Evolutionary conservation across 495 filamentous ascomycete species (phyloP).

Genomic region (Lepidopterella palustris): DNA sequence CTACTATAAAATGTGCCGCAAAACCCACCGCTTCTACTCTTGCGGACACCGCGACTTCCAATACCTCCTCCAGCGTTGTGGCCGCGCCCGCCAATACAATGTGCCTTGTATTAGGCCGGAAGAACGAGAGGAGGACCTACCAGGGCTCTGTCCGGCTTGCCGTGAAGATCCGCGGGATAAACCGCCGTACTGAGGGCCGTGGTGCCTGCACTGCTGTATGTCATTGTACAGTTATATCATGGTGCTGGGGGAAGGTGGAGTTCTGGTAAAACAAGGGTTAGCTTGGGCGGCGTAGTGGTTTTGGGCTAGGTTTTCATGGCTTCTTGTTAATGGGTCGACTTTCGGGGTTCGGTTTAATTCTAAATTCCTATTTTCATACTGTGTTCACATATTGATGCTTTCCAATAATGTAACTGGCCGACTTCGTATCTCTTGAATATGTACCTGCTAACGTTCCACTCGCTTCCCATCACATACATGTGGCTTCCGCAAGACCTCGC

Average conservation of each 20-base stretch:
- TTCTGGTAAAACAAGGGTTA: background rate
- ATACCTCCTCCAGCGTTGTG: background rate
- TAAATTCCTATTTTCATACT: no score
- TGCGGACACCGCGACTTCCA: background rate
- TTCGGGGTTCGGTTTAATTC: no score
- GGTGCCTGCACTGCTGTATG: background rate
- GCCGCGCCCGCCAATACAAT: background rate
- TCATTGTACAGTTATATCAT: background rate
- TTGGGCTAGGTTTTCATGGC: no score
- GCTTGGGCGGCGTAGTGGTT: background rate
- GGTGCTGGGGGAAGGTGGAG: background rate
- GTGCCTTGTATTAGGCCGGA: background rate
- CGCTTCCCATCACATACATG: no score
- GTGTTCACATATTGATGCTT: no score
- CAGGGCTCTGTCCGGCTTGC: background rate
- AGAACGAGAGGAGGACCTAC: background rate
- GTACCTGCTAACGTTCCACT: no score
- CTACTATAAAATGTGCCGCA: background rate
- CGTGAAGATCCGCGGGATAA: background rate
- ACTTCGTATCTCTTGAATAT: no score
- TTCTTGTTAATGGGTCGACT: no score
- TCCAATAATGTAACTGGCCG: no score
- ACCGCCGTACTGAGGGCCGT: background rate
- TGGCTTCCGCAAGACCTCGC: no score
- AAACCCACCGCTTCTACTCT: background rate